These are phyloP conservation scores for Nothomitra cinnamomea DNA, from an alignment of 2,329 filamentous ascomycete species.

Conservation along the genomic window DNA sequence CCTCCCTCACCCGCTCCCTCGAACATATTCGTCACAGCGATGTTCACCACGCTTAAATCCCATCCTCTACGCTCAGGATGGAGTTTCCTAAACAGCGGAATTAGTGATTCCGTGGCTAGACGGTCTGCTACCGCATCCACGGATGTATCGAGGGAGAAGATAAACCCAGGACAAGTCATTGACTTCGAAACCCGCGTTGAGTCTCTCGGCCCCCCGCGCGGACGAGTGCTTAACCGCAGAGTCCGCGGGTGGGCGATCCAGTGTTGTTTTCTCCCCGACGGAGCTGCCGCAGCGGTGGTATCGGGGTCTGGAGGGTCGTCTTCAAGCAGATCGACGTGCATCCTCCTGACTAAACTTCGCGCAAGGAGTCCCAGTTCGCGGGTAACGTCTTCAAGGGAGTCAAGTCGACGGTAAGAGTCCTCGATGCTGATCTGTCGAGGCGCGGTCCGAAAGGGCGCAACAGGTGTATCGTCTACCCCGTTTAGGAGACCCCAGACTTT, in stretches of 20 bases:
- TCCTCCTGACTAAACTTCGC: constrained; percentile 54
- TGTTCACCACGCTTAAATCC: constrained; percentile 71
- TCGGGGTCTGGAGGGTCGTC: constrained; percentile 22
- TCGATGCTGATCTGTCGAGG: constrained; percentile 89
- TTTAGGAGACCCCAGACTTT: constrained; percentile 67
- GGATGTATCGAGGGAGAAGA: constrained; percentile 46
- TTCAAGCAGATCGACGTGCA: constrained; percentile 59
- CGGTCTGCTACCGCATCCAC: constrained; percentile 46
- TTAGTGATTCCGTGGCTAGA: constrained; percentile 49
- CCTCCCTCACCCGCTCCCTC: constrained; percentile 41
- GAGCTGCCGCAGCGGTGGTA: constrained; percentile 7
- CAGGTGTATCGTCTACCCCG: constrained; percentile 59
- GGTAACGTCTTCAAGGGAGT: constrained; percentile 43
- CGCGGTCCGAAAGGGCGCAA: constrained; percentile 51
- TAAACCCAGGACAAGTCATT: constrained; percentile 50
- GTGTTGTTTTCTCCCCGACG: constrained; percentile 13
- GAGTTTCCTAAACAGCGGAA: constrained; percentile 58
- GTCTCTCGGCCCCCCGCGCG: constrained; percentile 28
- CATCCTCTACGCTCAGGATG: constrained; percentile 53
- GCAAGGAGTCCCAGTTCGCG: constrained; percentile 54
- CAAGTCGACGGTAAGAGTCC: constrained; percentile 66
- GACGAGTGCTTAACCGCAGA: constrained; percentile 62
- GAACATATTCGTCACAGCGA: constrained; percentile 76
- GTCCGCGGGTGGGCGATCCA: constrained; percentile 77
- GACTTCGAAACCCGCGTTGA: constrained; percentile 50